Base-by-base conservation (phyloP, 139 green algal species). In the Penium margaritaceum region DNA sequence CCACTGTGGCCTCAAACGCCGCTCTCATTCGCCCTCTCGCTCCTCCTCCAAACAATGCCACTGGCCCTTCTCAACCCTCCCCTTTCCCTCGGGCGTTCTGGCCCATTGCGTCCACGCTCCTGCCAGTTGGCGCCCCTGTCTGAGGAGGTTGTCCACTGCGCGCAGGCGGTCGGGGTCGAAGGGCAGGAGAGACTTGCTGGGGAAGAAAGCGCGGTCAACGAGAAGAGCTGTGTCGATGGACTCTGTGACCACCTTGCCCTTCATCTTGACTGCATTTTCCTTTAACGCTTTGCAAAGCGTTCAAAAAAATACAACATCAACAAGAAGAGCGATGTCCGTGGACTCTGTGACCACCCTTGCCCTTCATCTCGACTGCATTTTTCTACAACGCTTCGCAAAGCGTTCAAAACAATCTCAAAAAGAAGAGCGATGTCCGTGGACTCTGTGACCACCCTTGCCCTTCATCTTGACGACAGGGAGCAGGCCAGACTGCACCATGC, bases 181-280 rank as follows among this genome's bases (percentile, higher is more conserved):
- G 2, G 91, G 90, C 76, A 96, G 84, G 46, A 96, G 83, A 1
- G 86, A 83, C 7, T 78, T 89, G 72, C 87, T 61, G 2, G 92
- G 81, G 0, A 87, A 88, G 77, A 95, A 95, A 12, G 71, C 46
- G 3, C 44, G 51, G 32, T 86, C 77, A 5, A 88, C 27, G 5
- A 70, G 38, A 3, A 63, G 19, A 64, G 78, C 68, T 68, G 87
- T 88, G 41, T 74, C 75, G 2, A 70, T 29, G 0, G 76, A 86
- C 74, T 92, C 88, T 2, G 87, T 94, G 57, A 90, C 81, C 6
- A 95, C 69, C 24, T 83, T 74, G 0, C 90, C 93, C 32, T 96
- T 88, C 3, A 97, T 53, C 86, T 96, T n/a, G n/a, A n/a, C n/a
- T n/a, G n/a, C n/a, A n/a, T n/a, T n/a, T n/a, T n/a, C n/a, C n/a